Conservation (phyloP, 2,329 filamentous ascomycete species). For the Leptographium wingfieldii region DNA sequence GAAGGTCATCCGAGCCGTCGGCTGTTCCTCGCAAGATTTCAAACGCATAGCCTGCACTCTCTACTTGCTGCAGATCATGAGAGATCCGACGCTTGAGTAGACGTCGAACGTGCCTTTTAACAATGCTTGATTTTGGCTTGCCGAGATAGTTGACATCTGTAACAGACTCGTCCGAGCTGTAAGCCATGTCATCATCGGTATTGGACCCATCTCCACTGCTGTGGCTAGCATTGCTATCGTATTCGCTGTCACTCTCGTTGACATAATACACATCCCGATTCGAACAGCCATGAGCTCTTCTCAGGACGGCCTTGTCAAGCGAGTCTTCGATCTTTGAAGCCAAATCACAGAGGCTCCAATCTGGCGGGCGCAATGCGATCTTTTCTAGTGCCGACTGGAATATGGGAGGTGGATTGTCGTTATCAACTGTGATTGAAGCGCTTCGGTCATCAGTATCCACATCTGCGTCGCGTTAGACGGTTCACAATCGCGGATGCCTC, state of each 20-base stretch:
- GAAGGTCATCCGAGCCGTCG: slow-evolving; percentile 25
- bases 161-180: slow-evolving; percentile 12
- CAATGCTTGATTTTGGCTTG: neutral
- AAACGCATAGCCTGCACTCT: slow-evolving; percentile 56
- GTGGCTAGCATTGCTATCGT: neutral
- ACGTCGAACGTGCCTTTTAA: neutral
- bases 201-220: slow-evolving; percentile 13
- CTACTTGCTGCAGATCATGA: slow-evolving; percentile 47
- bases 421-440: neutral
- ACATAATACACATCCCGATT: neutral
- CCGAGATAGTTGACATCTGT: slow-evolving; percentile 12
- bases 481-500: neutral
- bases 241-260: neutral
- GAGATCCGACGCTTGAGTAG: slow-evolving; percentile 24
- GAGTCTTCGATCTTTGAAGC: neutral
- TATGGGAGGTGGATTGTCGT: neutral
- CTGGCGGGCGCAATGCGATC: neutral
- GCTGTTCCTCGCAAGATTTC: slow-evolving; percentile 43
- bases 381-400: neutral
- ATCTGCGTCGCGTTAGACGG: neutral
- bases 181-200: slow-evolving; percentile 16
- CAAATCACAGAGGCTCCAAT: neutral
- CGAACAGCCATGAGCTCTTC: neutral
- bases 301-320: neutral
- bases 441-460: neutral